These are phyloP conservation scores for Paecilomyces sp. DNA, from an alignment of 2,329 filamentous ascomycete species.

Conservation along the genomic window DNA sequence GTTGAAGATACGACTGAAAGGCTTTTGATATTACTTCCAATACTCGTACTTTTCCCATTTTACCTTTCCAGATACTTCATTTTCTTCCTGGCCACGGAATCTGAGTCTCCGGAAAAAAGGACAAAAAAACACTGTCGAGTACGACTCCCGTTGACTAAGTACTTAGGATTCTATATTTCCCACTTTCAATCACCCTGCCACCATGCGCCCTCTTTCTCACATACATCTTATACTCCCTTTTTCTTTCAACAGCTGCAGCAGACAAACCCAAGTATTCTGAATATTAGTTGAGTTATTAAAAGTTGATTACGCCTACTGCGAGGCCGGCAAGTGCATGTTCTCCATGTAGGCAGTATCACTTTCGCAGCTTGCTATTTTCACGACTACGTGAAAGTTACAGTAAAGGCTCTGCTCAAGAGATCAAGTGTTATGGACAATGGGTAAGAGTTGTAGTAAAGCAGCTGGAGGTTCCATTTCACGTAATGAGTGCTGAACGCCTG, in stretches of 20 bases:
- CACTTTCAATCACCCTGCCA: constrained; percentile 8
- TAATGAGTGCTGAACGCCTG: too few relatives aligned
- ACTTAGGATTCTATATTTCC: background rate
- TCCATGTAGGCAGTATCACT: too few relatives aligned
- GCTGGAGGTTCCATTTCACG: too few relatives aligned
- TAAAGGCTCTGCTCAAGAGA: too few relatives aligned
- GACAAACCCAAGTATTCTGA: background rate
- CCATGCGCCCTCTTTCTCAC: constrained; percentile 7
- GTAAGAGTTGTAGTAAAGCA: too few relatives aligned
- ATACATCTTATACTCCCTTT: constrained; percentile 7
- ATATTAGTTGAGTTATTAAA: constrained; percentile 1
- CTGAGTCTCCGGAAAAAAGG: background rate
- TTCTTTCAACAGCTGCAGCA: constrained; percentile 3
- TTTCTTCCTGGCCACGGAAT: background rate
- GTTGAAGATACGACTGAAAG: constrained; percentile 4
- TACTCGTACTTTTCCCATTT: background rate
- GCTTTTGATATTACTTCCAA: background rate
- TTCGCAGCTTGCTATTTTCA: too few relatives aligned
- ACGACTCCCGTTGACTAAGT: constrained; percentile 8
- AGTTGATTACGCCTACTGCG: background rate
- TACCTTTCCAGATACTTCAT: background rate
- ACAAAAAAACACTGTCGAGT: background rate
- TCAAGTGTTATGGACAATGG: too few relatives aligned
- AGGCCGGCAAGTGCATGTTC: too few relatives aligned
- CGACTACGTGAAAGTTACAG: too few relatives aligned